Percentiles rank a stretch among this genome's conserved stretches.
Conservation (phyloP, 768 basidiomycete genomes). For the Pholiota conissans region DNA sequence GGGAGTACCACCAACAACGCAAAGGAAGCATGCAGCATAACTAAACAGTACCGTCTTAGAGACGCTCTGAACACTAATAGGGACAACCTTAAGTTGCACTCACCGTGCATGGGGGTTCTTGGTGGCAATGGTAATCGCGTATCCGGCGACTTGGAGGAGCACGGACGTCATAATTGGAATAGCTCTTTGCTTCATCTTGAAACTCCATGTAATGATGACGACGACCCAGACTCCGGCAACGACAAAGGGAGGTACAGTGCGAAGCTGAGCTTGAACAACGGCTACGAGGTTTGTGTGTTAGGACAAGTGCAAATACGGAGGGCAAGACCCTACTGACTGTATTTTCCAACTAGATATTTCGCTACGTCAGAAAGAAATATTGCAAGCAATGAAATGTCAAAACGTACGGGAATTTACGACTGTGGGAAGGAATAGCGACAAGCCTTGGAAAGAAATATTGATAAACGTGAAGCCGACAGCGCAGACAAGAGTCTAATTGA, state of each 20-base stretch:
- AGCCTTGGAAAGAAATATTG: constrained; percentile 45
- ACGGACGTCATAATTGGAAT: constrained; percentile 34
- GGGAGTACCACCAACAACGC: constrained; percentile 37
- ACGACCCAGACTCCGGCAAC: constrained; percentile 42
- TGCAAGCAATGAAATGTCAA: neutral
- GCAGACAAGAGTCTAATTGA: constrained; percentile 28
- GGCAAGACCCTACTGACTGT: constrained; percentile 24
- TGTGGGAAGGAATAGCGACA: constrained; percentile 47
- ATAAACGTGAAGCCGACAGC: constrained; percentile 31
- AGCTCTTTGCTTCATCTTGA: constrained; percentile 35
- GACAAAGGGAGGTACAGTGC: constrained; percentile 50
- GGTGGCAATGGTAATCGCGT: constrained; percentile 42
- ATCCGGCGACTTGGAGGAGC: constrained; percentile 40
- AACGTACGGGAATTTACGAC: constrained; percentile 43
- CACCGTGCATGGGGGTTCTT: constrained; percentile 38
- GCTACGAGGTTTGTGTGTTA: constrained; percentile 27
- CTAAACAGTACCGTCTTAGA: too few species aligned
- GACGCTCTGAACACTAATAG: too few species aligned
- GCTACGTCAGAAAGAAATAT: too few species aligned
- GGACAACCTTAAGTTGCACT: constrained; percentile 8
- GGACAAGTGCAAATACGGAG: neutral
- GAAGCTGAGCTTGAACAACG: constrained; percentile 44
- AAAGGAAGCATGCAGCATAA: constrained; percentile 49
- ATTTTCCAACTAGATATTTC: constrained; percentile 25
- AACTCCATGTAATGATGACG: constrained; percentile 32